Evolutionary conservation across 2,329 filamentous ascomycete species (phyloP).

Genomic region (Chaetomiaceae sp.): DNA sequence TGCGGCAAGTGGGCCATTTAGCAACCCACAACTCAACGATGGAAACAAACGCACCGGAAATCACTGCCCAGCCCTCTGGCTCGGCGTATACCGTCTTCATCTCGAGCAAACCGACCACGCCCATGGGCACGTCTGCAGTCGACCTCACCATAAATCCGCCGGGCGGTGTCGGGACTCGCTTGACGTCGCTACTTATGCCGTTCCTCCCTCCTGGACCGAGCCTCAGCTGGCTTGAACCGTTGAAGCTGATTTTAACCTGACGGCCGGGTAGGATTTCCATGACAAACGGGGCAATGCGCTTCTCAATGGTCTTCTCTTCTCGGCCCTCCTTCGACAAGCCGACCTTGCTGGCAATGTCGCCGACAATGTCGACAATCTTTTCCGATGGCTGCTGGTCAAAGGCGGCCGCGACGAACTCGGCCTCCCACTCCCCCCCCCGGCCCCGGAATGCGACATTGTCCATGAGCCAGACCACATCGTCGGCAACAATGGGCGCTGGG

Average conservation of each 20-base stretch:
- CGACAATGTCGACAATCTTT: constrained; percentile 53
- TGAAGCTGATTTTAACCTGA: constrained; percentile 60
- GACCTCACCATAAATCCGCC: constrained; percentile 46
- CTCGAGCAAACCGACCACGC: constrained; percentile 51
- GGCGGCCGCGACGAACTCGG: constrained; percentile 77
- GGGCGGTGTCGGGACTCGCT: constrained; percentile 46
- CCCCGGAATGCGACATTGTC: constrained; percentile 80
- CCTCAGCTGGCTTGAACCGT: constrained; percentile 40
- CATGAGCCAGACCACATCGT: constrained; percentile 79
- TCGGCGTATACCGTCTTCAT: constrained; percentile 72
- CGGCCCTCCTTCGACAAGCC: constrained; percentile 22
- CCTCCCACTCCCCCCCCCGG: constrained; percentile 58
- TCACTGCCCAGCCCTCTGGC: constrained; percentile 75
- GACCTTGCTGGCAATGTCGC: constrained; percentile 25
- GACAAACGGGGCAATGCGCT: constrained; percentile 71
- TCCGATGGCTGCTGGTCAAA: constrained; percentile 69
- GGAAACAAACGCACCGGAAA: constrained; percentile 54
- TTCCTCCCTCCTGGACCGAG: constrained; percentile 68
- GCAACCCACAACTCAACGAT: neutral
- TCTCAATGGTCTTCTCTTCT: constrained; percentile 49
- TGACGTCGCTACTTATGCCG: constrained; percentile 64
- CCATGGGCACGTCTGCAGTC: constrained; percentile 47
- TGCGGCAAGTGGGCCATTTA: constrained; percentile 29
- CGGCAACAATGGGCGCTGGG: constrained; percentile 53
- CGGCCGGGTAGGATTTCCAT: constrained; percentile 70